Evolutionary conservation across 768 basidiomycete genomes (phyloP).

Genomic region (Tylopilus sp.): DNA sequence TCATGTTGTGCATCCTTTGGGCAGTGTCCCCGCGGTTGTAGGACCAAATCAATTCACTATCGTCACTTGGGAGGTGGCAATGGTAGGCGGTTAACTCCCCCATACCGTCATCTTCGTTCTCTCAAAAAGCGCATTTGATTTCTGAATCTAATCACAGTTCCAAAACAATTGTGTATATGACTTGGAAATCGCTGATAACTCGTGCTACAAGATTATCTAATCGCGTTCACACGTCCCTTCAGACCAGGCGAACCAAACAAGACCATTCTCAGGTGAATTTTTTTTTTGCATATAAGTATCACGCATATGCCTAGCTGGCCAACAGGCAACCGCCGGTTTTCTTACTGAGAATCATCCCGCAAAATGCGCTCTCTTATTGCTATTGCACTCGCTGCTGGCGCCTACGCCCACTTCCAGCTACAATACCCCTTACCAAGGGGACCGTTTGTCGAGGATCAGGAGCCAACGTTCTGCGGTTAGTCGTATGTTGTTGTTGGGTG

Average conservation of each 20-base stretch:
- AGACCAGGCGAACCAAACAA: not conserved
- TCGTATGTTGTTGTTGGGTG: not conserved
- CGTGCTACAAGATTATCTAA: no score
- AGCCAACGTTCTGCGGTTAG: slow-evolving; percentile 56
- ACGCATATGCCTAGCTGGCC: not conserved
- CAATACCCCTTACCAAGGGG: slow-evolving; percentile 59
- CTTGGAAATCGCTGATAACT: no score
- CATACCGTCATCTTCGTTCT: no score
- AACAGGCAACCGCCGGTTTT: not conserved
- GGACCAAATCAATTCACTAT: no score
- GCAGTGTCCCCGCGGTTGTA: no score
- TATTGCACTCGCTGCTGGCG: slow-evolving; percentile 35
- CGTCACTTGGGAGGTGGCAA: no score
- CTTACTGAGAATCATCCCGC: not conserved
- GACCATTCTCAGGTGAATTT: not conserved
- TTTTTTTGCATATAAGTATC: not conserved
- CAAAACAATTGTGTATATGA: no score
- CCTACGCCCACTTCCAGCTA: slow-evolving; percentile 65
- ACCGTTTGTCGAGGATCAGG: slow-evolving; percentile 54
- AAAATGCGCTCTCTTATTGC: slow-evolving; percentile 32
- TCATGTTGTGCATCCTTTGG: no score
- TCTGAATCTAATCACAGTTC: no score
- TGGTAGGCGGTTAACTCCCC: no score
- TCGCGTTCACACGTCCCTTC: no score
- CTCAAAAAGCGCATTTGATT: no score